phyloP scores from a whole-genome alignment of 1,139 yeast genomes.

The Hanseniaspora gamundiae region DNA sequence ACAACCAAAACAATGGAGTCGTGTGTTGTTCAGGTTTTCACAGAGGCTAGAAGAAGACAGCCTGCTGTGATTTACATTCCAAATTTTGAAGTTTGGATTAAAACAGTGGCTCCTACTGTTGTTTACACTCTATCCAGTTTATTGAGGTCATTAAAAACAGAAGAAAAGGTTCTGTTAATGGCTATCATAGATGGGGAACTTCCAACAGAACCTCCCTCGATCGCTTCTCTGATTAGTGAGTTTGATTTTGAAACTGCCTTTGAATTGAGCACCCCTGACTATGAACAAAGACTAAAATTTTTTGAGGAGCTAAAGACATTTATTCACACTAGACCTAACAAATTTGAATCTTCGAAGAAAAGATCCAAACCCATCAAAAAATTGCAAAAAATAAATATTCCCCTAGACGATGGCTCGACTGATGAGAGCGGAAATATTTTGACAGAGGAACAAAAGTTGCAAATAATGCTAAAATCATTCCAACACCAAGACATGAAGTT shows the following conservation, averaged over 20 bases:
- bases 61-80: conserved; percentile 85
- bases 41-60: conserved; percentile 82
- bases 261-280: conserved; percentile 33
- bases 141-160: conserved; percentile 54
- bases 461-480: conserved; percentile 15
- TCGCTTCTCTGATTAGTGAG: neutral
- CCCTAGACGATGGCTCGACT: conserved; percentile 10
- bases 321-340: conserved; percentile 52
- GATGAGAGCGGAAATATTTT: conserved; percentile 17
- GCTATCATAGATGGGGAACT: conserved; percentile 52
- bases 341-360: conserved; percentile 31
- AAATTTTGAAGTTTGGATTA: conserved; percentile 66
- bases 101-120: conserved; percentile 55
- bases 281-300: conserved; percentile 37
- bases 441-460: conserved; percentile 14
- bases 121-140: conserved; percentile 62
- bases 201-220: conserved; percentile 4
- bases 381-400: conserved; percentile 31
- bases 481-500: conserved; percentile 61
- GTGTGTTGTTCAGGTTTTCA: conserved; percentile 68
- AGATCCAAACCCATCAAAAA: conserved; percentile 28
- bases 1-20: conserved; percentile 77
- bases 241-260: conserved; percentile 33
- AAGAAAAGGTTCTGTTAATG: conserved; percentile 64
- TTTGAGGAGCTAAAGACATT: conserved; percentile 47